Evolutionary conservation across 208 protist species (phyloP).

Genomic region (Perkinsela sp.): DNA sequence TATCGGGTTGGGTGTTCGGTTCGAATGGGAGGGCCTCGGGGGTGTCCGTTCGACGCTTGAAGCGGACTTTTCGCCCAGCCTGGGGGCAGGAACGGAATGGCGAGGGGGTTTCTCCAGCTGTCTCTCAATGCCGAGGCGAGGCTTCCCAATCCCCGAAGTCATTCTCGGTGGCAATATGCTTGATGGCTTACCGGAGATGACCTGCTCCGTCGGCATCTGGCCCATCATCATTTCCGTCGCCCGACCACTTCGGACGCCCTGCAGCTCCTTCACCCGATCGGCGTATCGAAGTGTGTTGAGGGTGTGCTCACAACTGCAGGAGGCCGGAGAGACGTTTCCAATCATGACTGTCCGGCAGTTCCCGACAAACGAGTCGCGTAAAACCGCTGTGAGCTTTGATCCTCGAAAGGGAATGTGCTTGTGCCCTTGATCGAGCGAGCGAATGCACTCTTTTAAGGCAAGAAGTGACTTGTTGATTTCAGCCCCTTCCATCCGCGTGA

Average conservation of each 20-base stretch:
- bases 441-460: slow-evolving; percentile 93
- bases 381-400: slow-evolving; percentile 83
- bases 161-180: too few relatives aligned
- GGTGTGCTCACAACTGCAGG: slow-evolving; percentile 70
- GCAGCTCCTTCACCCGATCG: slow-evolving; percentile 76
- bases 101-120: too few relatives aligned
- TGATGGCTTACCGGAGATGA: background rate
- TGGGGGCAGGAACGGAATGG: too few relatives aligned
- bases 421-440: slow-evolving; percentile 69
- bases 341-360: slow-evolving; percentile 86
- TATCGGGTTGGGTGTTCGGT: too few relatives aligned
- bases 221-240: slow-evolving; percentile 72
- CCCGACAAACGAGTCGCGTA: slow-evolving; percentile 82
- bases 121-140: too few relatives aligned
- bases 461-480: slow-evolving; percentile 96
- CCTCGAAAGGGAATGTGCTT: slow-evolving; percentile 88
- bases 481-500: slow-evolving; percentile 83
- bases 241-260: slow-evolving; percentile 4
- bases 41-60: too few relatives aligned
- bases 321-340: slow-evolving; percentile 70
- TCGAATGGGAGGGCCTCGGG: too few relatives aligned
- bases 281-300: slow-evolving; percentile 95
- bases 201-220: slow-evolving; percentile 17
- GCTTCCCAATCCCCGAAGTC: too few relatives aligned
- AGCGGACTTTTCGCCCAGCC: too few relatives aligned